Evolutionary conservation across 495 filamentous ascomycete species (phyloP), one percentile per base, ranked within the genome.

Genomic region (Daldinia loculata): DNA sequence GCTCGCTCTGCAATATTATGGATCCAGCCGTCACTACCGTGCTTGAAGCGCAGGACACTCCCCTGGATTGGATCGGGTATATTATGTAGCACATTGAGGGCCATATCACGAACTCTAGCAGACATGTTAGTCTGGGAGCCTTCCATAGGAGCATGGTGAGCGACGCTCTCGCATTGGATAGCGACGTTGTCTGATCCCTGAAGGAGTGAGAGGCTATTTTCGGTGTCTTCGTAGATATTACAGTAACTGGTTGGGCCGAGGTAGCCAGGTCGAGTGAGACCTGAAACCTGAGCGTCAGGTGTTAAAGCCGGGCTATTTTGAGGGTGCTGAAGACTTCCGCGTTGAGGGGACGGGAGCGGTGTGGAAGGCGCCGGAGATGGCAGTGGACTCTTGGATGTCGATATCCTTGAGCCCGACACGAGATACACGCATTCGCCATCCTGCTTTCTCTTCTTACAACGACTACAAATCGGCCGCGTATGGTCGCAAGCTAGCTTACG

Each of bases 221-320:
- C 70, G 1, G 76, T 74, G 22, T 84, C 84, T 6, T 79, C 72
- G 30, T 81, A 82, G 17, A 86, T 81, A 29, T 84, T 80, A 3
- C 83, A 84, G 64, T 80, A 87, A 63, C 83, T 84, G 0, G 82
- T 86, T 9, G 81, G 83, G 22, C 85, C 84, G 14, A 87, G 67
- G 61, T 86, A 87, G 0, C 84, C 84, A 11, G 81, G 77, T 6
- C 75, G 75, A 30, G 70, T 71, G 6, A 77, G 77, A 32, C 81
- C 67, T 77, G 84, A 78, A 71, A 72, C 45, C 77, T 79, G 66
- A 78, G 83, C 12, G 73, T 76, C 9, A 74, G 66, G 36, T 24
- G 39, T 70, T 27, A 60, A 56, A 64, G 24, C 53, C 36, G 39
- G 45, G 36, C 43, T 17, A 9, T 48, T 63, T 19, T 66, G 63